phyloP scores from a whole-genome alignment of 2,329 filamentous ascomycete species.

The Venturiaceae sp. region DNA sequence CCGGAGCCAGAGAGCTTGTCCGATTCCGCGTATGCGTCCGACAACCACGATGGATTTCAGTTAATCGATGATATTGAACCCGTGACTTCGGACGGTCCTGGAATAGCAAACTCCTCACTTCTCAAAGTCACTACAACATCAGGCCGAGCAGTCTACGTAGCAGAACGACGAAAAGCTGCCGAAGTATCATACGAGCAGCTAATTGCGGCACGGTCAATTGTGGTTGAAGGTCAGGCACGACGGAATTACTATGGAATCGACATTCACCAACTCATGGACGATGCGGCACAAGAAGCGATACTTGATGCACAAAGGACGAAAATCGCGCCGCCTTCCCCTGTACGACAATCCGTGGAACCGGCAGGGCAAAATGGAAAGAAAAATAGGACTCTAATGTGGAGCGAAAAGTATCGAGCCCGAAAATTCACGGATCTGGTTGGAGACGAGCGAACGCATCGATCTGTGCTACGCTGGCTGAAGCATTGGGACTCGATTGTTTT shows the following conservation, averaged over 20 bases:
- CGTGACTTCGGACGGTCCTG: not conserved
- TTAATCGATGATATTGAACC: not conserved
- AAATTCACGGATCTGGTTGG: conserved; percentile 91
- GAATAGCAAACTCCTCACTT: not conserved
- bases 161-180: conserved; percentile 38
- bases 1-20: conserved; percentile 23
- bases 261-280: conserved; percentile 72
- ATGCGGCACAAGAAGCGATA: conserved; percentile 50
- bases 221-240: conserved; percentile 54
- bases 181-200: conserved; percentile 54
- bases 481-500: conserved; percentile 91
- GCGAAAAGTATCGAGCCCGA: conserved; percentile 89
- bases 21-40: conserved; percentile 24
- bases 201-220: conserved; percentile 57
- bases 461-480: conserved; percentile 89
- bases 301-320: conserved; percentile 19
- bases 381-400: conserved; percentile 63
- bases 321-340: conserved; percentile 20
- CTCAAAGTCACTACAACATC: conserved; percentile 1
- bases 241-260: conserved; percentile 86
- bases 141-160: conserved; percentile 38
- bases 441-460: conserved; percentile 85
- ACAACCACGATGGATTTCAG: not conserved
- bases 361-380: conserved; percentile 16
- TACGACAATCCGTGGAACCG: conserved; percentile 10